phyloP scores from a whole-genome alignment of 495 filamentous ascomycete genomes.

The Cairneyella variabilis region DNA sequence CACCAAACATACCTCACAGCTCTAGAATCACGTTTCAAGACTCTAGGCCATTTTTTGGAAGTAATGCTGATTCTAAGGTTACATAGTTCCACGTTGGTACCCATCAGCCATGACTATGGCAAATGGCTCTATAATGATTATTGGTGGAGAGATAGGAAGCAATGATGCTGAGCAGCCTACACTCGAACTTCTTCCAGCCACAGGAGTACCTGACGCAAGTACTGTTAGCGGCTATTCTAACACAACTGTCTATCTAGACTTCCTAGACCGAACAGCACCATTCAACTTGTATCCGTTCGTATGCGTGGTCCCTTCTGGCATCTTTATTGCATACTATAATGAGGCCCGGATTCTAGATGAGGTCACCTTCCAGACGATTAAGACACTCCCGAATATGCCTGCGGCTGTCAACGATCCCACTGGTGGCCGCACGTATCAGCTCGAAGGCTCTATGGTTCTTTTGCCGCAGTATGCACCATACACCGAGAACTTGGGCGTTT shows the following conservation, averaged over 20 bases:
- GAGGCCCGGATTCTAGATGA: conserved; percentile 61
- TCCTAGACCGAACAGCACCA: conserved; percentile 59
- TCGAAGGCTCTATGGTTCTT: conserved; percentile 55
- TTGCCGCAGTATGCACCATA: conserved; percentile 57
- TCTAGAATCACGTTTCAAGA: too few relatives aligned
- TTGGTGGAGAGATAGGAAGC: conserved; percentile 59
- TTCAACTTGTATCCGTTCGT: conserved; percentile 63
- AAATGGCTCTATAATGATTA: conserved; percentile 62
- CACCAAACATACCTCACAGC: too few relatives aligned
- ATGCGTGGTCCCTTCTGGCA: conserved; percentile 50
- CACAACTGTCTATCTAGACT: conserved; percentile 44
- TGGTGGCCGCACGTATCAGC: conserved; percentile 58
- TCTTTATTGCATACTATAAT: conserved; percentile 65
- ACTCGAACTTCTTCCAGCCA: conserved; percentile 51
- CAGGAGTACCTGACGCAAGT: conserved; percentile 15
- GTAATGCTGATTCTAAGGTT: too few relatives aligned
- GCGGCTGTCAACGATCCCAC: conserved; percentile 55
- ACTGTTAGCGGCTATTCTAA: conserved; percentile 28
- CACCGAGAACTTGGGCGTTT: conserved; percentile 46
- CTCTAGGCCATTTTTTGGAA: too few relatives aligned
- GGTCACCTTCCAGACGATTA: conserved; percentile 49
- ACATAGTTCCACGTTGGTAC: conserved; percentile 67
- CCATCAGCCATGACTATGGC: conserved; percentile 61
- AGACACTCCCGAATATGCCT: conserved; percentile 55
- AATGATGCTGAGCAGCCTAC: conserved; percentile 57